Percentiles rank a stretch among this genome's conserved stretches.
Evolutionary conservation across 2,329 filamentous ascomycete genomes (phyloP).

Genomic region (Coniella vitis): DNA sequence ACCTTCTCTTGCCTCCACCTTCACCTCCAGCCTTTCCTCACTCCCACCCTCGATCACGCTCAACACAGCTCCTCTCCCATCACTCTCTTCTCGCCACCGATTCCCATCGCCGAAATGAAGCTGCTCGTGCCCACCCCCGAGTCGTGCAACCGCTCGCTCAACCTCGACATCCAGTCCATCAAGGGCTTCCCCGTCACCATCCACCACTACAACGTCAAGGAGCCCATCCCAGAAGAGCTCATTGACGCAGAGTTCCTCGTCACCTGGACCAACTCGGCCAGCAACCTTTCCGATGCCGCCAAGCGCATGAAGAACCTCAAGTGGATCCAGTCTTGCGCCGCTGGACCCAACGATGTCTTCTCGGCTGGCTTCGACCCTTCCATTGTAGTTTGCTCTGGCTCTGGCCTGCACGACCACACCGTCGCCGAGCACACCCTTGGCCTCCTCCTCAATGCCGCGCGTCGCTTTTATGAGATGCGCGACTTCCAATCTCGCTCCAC

Average conservation of each 20-base stretch:
- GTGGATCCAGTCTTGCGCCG: constrained; percentile 62
- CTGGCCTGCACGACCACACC: constrained; percentile 56
- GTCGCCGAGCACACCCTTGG: constrained; percentile 60
- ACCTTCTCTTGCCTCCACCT: background rate
- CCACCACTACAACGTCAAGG: constrained; percentile 53
- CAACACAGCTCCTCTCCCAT: background rate
- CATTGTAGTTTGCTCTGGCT: constrained; percentile 52
- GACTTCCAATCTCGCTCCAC: constrained; percentile 50
- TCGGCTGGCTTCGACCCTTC: constrained; percentile 50
- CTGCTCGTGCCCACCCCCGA: constrained; percentile 58
- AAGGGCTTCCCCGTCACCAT: constrained; percentile 52
- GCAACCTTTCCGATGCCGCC: constrained; percentile 53
- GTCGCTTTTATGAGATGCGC: constrained; percentile 56
- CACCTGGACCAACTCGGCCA: constrained; percentile 53
- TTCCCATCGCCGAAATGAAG: constrained; percentile 44
- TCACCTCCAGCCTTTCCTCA: too few species aligned
- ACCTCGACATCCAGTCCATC: constrained; percentile 45
- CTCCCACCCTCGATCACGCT: background rate
- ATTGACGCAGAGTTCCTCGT: constrained; percentile 54
- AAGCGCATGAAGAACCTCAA: constrained; percentile 47
- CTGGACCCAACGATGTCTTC: constrained; percentile 60
- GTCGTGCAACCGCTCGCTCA: constrained; percentile 14
- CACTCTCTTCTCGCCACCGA: background rate
- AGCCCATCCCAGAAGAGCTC: constrained; percentile 48
- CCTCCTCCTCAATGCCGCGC: constrained; percentile 47